phyloP scores from a whole-genome alignment of 139 green algal genomes.

The Astrephomene gubernaculifera region DNA sequence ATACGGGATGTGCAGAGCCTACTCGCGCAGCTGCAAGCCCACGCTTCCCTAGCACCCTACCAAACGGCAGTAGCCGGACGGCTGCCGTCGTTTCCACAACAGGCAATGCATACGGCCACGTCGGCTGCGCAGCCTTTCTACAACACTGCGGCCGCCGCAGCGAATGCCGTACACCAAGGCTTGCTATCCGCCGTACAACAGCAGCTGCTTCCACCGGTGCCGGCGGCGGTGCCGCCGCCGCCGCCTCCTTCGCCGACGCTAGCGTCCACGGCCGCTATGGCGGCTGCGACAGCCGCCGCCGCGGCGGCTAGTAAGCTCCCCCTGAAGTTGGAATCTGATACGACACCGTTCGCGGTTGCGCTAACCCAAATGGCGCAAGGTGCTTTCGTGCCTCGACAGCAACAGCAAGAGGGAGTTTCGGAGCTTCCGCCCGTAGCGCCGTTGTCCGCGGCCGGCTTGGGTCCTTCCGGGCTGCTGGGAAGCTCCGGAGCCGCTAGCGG shows the following conservation, averaged over 20 bases:
- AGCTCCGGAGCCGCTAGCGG: background rate
- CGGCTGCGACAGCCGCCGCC: background rate
- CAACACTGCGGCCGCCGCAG: background rate
- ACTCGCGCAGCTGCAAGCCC: constrained; percentile 28
- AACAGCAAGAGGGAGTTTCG: background rate
- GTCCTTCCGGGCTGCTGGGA: background rate
- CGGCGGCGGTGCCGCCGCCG: background rate
- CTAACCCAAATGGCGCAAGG: constrained; percentile 12
- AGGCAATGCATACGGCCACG: background rate
- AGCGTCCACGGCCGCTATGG: background rate
- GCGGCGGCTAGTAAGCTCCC: background rate
- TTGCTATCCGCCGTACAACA: constrained; percentile 1
- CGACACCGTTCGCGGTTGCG: background rate
- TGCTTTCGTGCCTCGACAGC: background rate
- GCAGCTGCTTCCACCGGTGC: background rate
- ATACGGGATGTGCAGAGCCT: background rate
- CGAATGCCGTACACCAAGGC: background rate
- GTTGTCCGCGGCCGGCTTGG: background rate
- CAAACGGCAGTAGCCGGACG: background rate
- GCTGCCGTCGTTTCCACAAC: constrained; percentile 7
- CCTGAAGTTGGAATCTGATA: background rate
- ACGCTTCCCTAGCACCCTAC: constrained; percentile 10
- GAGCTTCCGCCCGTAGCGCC: constrained; percentile 12
- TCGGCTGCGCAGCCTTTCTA: constrained; percentile 13
- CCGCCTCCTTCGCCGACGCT: background rate